A percentile compares a stretch with the other conserved stretches of the same genome.
phyloP scores from a whole-genome alignment of 257 asterid species.

The Solanum sitiens region DNA sequence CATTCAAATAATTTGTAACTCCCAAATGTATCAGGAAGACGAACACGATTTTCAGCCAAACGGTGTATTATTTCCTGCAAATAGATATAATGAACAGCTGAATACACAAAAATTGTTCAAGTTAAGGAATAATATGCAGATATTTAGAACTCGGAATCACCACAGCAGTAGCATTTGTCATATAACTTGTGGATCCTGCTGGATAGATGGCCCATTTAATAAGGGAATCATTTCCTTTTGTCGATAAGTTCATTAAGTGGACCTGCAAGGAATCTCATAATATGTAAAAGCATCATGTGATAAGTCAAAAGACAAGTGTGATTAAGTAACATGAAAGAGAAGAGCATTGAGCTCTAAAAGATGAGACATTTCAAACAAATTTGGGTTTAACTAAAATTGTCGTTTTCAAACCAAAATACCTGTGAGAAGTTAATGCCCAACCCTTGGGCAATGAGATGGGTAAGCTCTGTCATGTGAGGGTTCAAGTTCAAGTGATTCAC shows the following conservation, averaged over 20 bases:
- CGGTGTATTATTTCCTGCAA: constrained; percentile 55
- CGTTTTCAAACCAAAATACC: constrained; percentile 35
- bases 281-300: constrained; percentile 6
- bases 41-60: constrained; percentile 39
- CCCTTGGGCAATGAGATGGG: constrained; percentile 48
- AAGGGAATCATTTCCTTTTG: constrained; percentile 54
- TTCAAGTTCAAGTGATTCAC: constrained; percentile 55
- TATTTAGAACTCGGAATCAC: constrained; percentile 18
- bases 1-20: constrained; percentile 54
- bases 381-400: background rate
- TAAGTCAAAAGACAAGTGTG: constrained; percentile 2
- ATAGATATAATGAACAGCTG: background rate
- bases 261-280: constrained; percentile 47
- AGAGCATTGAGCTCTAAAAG: background rate
- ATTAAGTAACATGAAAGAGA: background rate
- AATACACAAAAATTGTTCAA: background rate
- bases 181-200: constrained; percentile 38
- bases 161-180: constrained; percentile 59
- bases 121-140: constrained; percentile 1
- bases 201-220: constrained; percentile 70
- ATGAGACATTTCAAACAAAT: background rate
- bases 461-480: constrained; percentile 68
- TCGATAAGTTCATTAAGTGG: constrained; percentile 44
- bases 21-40: constrained; percentile 72
- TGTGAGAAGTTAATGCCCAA: constrained; percentile 52